Conservation (phyloP, 208 protist genomes). For the Herpetomonas tarakana region DNA sequence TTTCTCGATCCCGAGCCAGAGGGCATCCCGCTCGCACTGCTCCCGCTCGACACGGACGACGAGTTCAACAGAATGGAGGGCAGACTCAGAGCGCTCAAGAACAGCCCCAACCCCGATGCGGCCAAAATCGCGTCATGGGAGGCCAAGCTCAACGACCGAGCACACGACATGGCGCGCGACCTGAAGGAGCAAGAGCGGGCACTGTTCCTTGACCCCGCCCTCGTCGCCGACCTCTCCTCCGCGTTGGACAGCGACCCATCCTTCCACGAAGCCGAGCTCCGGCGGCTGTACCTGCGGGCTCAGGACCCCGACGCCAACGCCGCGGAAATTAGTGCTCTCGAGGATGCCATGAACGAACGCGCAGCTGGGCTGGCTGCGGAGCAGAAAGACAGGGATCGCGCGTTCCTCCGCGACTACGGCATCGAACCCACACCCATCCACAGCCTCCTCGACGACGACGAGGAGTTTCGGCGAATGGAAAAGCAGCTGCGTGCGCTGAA, state of each 20-base stretch:
- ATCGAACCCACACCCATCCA: constrained; percentile 13
- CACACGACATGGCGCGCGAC: constrained; percentile 32
- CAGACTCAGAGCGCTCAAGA: constrained; percentile 34
- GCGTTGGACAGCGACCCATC: constrained; percentile 21
- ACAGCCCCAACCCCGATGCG: constrained; percentile 12
- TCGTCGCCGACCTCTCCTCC: not conserved
- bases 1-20: constrained; percentile 45
- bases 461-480: constrained; percentile 22
- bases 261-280: constrained; percentile 34
- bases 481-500: constrained; percentile 32
- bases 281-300: constrained; percentile 23
- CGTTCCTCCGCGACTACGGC: constrained; percentile 29
- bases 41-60: constrained; percentile 54
- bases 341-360: constrained; percentile 31
- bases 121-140: constrained; percentile 25
- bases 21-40: constrained; percentile 35
- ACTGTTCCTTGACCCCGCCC: not conserved
- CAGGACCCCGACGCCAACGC: constrained; percentile 10
- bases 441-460: constrained; percentile 29
- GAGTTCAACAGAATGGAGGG: constrained; percentile 37
- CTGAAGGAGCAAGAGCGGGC: constrained; percentile 26
- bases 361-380: constrained; percentile 29
- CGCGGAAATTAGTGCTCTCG: constrained; percentile 19
- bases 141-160: constrained; percentile 29
- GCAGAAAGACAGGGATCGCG: constrained; percentile 24